A percentile compares a stretch with the other conserved stretches of the same genome.
Conservation (phyloP, 2,329 filamentous ascomycete genomes). For the Hysterium pulicare region DNA sequence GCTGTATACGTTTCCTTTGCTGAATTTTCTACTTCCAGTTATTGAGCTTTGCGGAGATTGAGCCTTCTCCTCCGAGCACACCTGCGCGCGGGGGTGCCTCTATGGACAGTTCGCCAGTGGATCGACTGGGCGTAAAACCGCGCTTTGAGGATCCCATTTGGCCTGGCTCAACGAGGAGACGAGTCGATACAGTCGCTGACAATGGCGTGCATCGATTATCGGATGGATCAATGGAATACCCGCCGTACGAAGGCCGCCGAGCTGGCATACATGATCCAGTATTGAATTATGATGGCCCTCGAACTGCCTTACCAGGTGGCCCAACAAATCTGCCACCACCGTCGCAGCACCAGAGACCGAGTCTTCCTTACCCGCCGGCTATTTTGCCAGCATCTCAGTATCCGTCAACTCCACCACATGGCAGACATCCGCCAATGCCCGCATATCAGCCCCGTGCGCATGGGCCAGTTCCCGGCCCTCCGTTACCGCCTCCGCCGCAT, state of each 20-base stretch:
- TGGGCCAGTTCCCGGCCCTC: not conserved
- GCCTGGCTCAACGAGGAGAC: conserved; percentile 24
- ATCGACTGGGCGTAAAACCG: conserved; percentile 7
- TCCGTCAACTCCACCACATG: conserved; percentile 22
- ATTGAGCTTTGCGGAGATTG: conserved; percentile 4
- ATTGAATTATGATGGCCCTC: conserved; percentile 9
- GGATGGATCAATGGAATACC: conserved; percentile 13
- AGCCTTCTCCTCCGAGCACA: conserved; percentile 32
- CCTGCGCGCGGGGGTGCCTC: conserved; percentile 26
- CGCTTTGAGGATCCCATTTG: conserved; percentile 30
- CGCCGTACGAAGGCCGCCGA: conserved; percentile 14
- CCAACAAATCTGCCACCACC: conserved; percentile 6
- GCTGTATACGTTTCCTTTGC: conserved; percentile 10
- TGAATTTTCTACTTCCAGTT: conserved; percentile 15
- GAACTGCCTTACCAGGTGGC: conserved; percentile 3
- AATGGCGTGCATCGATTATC: conserved; percentile 16
- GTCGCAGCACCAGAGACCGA: conserved; percentile 26
- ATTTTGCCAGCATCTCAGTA: no score
- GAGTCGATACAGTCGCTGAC: conserved; percentile 23
- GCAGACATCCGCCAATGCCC: conserved; percentile 13
- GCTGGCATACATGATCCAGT: conserved; percentile 22
- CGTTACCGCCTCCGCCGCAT: not conserved
- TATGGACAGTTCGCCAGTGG: conserved; percentile 24
- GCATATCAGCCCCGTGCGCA: conserved; percentile 9
- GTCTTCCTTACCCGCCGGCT: conserved; percentile 22